phyloP scores from a whole-genome alignment of 768 basidiomycete species.

The Mycena haematopus region DNA sequence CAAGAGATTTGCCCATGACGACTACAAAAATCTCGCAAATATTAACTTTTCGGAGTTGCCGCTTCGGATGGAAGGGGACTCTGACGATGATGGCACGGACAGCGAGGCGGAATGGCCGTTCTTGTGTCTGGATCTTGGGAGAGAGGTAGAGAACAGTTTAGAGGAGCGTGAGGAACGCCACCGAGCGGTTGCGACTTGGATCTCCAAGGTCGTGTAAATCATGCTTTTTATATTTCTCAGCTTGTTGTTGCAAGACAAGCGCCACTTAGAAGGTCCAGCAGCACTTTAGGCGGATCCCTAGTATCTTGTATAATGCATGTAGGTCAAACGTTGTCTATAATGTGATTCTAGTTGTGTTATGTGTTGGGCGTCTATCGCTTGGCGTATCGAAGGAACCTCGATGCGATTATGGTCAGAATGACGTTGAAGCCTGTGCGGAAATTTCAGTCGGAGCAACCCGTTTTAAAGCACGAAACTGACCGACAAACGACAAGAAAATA shows the following conservation, averaged over 20 bases:
- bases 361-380: conserved; percentile 51
- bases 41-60: conserved; percentile 5
- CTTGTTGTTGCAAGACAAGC: too few relatives aligned
- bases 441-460: conserved; percentile 1
- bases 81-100: conserved; percentile 10
- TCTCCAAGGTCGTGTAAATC: background rate
- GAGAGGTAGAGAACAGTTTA: background rate
- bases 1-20: background rate
- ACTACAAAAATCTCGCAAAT: conserved; percentile 5
- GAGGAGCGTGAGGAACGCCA: background rate
- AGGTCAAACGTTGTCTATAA: conserved; percentile 1
- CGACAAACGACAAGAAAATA: conserved; percentile 66
- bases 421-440: conserved; percentile 67
- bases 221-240: too few relatives aligned
- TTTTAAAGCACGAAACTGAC: conserved; percentile 40
- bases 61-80: conserved; percentile 6
- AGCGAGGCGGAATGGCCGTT: too few relatives aligned
- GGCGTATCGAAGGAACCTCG: conserved; percentile 73
- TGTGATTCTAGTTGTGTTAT: background rate
- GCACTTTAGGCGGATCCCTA: too few relatives aligned
- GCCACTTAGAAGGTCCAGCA: too few relatives aligned
- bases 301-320: background rate
- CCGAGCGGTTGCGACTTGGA: background rate
- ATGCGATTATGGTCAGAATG: conserved; percentile 66
- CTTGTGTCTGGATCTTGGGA: background rate